phyloP scores from a whole-genome alignment of 208 protist species.

The Trypanosoma rangeli region DNA sequence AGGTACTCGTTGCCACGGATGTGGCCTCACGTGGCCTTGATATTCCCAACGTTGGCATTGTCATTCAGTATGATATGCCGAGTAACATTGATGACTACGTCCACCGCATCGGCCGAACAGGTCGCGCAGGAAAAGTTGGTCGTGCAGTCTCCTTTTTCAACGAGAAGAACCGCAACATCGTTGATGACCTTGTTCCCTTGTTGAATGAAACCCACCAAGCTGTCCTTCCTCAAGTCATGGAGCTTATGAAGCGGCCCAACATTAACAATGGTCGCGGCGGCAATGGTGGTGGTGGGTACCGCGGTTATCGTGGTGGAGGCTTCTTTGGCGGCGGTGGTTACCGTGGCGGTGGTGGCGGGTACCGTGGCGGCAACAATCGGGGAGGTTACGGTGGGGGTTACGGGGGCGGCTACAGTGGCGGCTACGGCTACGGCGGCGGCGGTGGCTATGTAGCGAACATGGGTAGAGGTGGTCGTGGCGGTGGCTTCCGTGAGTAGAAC shows the following conservation, averaged over 20 bases:
- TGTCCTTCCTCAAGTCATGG: constrained; percentile 71
- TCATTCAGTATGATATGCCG: constrained; percentile 99
- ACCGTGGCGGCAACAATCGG: constrained; percentile 13
- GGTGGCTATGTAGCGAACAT: neutral
- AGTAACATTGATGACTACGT: constrained; percentile 99
- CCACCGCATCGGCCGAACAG: constrained; percentile 99
- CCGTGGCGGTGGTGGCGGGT: constrained; percentile 30
- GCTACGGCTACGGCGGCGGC: constrained; percentile 19
- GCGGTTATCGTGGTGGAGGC: constrained; percentile 38
- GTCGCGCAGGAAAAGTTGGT: constrained; percentile 96
- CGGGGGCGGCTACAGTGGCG: constrained; percentile 27
- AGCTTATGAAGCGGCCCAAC: constrained; percentile 82
- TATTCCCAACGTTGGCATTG: constrained; percentile 96
- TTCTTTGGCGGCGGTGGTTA: constrained; percentile 34
- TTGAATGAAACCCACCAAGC: constrained; percentile 84
- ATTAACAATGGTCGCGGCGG: constrained; percentile 50
- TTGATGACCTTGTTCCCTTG: constrained; percentile 86
- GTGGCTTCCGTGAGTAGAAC: constrained; percentile 25
- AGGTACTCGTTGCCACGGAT: constrained; percentile 97
- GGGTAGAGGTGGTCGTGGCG: constrained; percentile 22
- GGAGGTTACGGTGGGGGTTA: constrained; percentile 19
- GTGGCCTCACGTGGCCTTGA: constrained; percentile 98
- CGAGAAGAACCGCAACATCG: constrained; percentile 92
- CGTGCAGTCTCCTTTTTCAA: constrained; percentile 97
- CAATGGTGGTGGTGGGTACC: constrained; percentile 28